Percentiles rank a stretch among this genome's conserved stretches.
phyloP scores from a whole-genome alignment of 495 filamentous ascomycete genomes.

The Podospora appendiculata region DNA sequence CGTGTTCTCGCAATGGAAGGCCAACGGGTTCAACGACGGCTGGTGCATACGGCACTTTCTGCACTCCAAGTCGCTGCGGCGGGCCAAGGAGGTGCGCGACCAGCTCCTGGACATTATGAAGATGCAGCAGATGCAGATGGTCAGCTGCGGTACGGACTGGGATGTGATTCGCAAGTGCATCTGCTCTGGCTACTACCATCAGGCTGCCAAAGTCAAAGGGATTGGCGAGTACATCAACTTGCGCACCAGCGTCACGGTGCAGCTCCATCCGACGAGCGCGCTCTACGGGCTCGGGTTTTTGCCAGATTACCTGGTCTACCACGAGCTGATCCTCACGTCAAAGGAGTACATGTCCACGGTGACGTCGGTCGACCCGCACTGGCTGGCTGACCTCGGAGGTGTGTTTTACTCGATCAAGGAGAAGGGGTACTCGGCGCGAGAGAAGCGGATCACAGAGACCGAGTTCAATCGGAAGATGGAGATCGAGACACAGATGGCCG shows the following conservation, averaged over 20 bases:
- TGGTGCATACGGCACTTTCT: conserved; percentile 94
- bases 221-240: conserved; percentile 97
- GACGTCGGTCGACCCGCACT: conserved; percentile 93
- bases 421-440: conserved; percentile 87
- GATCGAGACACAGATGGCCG: conserved; percentile 87
- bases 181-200: conserved; percentile 95
- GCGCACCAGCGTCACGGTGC: conserved; percentile 85
- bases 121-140: conserved; percentile 79
- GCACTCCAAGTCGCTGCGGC: conserved; percentile 81
- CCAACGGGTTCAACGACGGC: conserved; percentile 79
- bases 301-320: conserved; percentile 96
- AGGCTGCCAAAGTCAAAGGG: conserved; percentile 94
- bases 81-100: conserved; percentile 87
- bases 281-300: conserved; percentile 89
- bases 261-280: conserved; percentile 88
- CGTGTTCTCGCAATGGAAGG: conserved; percentile 92
- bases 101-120: conserved; percentile 95
- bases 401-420: conserved; percentile 98
- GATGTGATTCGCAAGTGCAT: conserved; percentile 94
- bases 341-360: conserved; percentile 99
- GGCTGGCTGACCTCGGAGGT: conserved; percentile 96
- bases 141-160: conserved; percentile 93
- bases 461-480: conserved; percentile 96
- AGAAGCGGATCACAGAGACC: conserved; percentile 82
- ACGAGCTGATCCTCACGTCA: conserved; percentile 92